Evolutionary conservation across 768 basidiomycete genomes (phyloP).

Genomic region (Stropharia rugosoannulata): DNA sequence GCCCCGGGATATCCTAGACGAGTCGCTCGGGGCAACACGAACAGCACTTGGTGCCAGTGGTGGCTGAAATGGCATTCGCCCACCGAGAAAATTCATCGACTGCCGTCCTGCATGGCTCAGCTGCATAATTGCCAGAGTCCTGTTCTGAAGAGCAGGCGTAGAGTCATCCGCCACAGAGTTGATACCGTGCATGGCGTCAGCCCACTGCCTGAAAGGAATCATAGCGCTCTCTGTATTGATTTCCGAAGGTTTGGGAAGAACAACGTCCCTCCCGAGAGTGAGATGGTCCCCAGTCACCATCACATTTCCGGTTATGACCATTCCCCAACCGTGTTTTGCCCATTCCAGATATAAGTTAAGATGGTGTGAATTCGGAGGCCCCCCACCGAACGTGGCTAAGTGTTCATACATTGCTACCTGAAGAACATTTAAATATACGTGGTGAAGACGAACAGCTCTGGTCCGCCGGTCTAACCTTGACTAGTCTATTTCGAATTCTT

Average conservation of each 20-base stretch:
- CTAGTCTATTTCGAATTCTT: conserved; percentile 46
- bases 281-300: conserved; percentile 66
- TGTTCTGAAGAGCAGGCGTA: conserved; percentile 4
- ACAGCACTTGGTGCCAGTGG: conserved; percentile 76
- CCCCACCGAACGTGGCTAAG: conserved; percentile 61
- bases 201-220: conserved; percentile 49
- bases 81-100: conserved; percentile 70
- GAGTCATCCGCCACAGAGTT: not conserved
- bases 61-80: conserved; percentile 54
- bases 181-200: conserved; percentile 47
- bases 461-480: conserved; percentile 42
- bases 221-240: conserved; percentile 32
- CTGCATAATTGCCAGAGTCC: conserved; percentile 72
- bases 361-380: conserved; percentile 69
- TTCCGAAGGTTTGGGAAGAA: conserved; percentile 40
- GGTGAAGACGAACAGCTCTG: not conserved
- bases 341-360: conserved; percentile 69
- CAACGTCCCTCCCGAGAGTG: conserved; percentile 68
- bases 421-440: not conserved
- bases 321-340: conserved; percentile 80
- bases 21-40: conserved; percentile 34
- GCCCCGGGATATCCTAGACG: conserved; percentile 29
- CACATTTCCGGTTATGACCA: conserved; percentile 86
- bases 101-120: conserved; percentile 84
- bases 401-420: conserved; percentile 94